Evolutionary conservation across 441 rosid genomes (phyloP).

Genomic region (Adansonia rubrostipa): DNA sequence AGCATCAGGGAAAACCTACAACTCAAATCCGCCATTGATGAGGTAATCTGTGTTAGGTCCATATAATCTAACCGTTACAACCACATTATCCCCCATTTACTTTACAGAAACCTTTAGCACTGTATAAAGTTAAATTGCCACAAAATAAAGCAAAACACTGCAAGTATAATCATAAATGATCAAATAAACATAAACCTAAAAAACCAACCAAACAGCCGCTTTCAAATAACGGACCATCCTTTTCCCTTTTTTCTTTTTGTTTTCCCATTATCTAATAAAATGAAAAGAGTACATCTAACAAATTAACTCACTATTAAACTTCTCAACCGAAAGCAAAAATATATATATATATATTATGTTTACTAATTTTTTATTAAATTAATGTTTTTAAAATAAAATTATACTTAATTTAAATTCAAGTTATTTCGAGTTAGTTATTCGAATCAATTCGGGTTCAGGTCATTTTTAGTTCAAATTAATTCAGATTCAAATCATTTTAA

Average conservation of each 20-base stretch:
- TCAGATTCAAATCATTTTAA: too few species aligned
- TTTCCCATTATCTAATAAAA: not conserved
- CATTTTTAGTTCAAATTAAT: too few species aligned
- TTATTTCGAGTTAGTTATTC: too few species aligned
- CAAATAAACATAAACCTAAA: not conserved
- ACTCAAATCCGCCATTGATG: constrained; percentile 76
- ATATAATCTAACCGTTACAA: constrained; percentile 76
- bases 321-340: not conserved
- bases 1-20: constrained; percentile 47
- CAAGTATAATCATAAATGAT: not conserved
- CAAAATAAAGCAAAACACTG: not conserved
- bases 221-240: not conserved
- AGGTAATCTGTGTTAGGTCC: constrained; percentile 96
- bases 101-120: constrained; percentile 86
- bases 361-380: too few species aligned
- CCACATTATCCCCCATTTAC: constrained; percentile 54
- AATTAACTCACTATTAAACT: not conserved
- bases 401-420: too few species aligned
- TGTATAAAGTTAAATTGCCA: constrained; percentile 31
- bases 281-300: too few species aligned
- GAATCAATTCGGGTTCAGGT: too few species aligned
- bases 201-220: not conserved
- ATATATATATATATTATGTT: not conserved
- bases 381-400: too few species aligned
- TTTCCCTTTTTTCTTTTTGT: not conserved